Evolutionary conservation across 2,329 filamentous ascomycete species (phyloP).

Genomic region (Diaporthe vaccinii): DNA sequence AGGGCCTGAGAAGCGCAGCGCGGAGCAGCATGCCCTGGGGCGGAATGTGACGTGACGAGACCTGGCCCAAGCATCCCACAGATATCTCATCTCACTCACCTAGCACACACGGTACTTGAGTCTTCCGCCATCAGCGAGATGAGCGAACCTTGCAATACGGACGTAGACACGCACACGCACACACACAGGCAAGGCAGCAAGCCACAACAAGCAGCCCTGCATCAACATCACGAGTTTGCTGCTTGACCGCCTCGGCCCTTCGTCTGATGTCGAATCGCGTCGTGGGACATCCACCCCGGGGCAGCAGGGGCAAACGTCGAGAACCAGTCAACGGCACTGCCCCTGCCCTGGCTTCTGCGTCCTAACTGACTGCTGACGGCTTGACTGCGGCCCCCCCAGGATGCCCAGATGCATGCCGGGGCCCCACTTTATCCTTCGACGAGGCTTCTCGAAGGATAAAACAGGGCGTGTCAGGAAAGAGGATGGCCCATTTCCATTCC

Average conservation of each 20-base stretch:
- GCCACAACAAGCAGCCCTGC: constrained; percentile 2
- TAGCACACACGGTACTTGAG: background rate
- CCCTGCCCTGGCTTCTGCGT: constrained; percentile 10
- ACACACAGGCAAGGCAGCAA: background rate
- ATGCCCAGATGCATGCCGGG: background rate
- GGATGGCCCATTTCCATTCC: constrained; percentile 6
- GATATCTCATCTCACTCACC: constrained; percentile 2
- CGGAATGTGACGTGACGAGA: constrained; percentile 29
- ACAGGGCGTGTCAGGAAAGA: constrained; percentile 12
- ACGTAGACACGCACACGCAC: background rate
- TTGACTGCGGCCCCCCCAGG: background rate
- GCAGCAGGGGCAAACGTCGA: constrained; percentile 12
- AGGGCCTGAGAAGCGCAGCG: constrained; percentile 5
- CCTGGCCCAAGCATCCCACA: background rate
- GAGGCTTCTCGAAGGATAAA: constrained; percentile 32
- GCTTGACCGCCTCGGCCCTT: constrained; percentile 31
- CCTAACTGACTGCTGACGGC: background rate
- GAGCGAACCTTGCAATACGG: constrained; percentile 2
- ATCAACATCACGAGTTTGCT: constrained; percentile 23
- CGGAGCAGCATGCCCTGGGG: constrained; percentile 5
- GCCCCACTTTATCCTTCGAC: constrained; percentile 36
- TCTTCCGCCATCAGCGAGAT: background rate
- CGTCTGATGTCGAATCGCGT: constrained; percentile 33
- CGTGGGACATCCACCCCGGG: constrained; percentile 31
- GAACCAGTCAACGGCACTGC: constrained; percentile 29